Base-by-base conservation (phyloP, 2,329 filamentous ascomycete species). In the Pseudopithomyces maydicus region DNA sequence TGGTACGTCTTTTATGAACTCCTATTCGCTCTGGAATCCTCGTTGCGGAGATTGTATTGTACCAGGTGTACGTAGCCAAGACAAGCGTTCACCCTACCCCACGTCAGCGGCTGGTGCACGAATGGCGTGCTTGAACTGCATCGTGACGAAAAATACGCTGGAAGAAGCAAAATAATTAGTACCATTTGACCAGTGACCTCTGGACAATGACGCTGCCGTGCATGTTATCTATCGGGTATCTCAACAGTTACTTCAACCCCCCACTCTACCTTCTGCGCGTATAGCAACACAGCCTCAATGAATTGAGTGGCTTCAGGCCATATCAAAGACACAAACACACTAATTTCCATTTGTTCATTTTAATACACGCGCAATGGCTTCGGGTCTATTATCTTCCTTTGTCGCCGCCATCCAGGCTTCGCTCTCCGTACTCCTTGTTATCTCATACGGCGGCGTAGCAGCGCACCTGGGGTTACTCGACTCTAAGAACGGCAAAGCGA, bases 361-460 rank as follows among this genome's bases (percentile, higher is more conserved):
- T 29, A 29, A 8, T 29, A 29, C 4, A 39, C 35, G 20, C 33
- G 32, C 15, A 32, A 43, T 42, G 47, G 20, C 35, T 38, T 23
- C 26, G n/a, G 19, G 45, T 36, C 29, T 44, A 7, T 7, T 71
- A 23, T 57, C 66, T 60, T 80, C 77, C 15, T 83, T 85, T 57
- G 66, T 83, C 10, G 81, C 81, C 23, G 82, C 82, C 2, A 67
- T 85, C 22, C 82, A 85, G 67, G 83, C 83, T 22, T 83, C 80
- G 36, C 66, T 84, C 3, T 81, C 81, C 2, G 82, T 85, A 0
- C 67, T 85, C 3, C 70, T 85, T 3, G 83, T 83, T 35, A 82
- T 85, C 51, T 73, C 70, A 50, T 84, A 81, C 55, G 82, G 83
- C 32, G 79, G 79, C 4, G 58, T 82, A 35, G 79, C 81, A 1